Evolutionary conservation across 2,329 filamentous ascomycete genomes (phyloP).

Genomic region (Lachnellula subtilissima): DNA sequence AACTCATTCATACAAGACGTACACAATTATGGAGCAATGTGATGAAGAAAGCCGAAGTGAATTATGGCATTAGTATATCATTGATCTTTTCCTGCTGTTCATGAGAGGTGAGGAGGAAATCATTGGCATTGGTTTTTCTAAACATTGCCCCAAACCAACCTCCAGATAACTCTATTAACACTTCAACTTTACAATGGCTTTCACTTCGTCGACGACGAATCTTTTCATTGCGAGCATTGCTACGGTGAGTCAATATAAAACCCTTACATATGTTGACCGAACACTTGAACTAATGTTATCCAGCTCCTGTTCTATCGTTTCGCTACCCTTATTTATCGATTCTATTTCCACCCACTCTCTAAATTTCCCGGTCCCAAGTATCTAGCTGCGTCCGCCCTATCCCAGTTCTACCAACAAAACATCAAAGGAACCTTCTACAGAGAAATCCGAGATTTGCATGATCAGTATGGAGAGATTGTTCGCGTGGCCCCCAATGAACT

Average conservation of each 20-base stretch:
- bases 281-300: not conserved
- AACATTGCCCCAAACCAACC: not conserved
- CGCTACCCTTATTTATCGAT: not conserved
- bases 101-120: not conserved
- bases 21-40: too few species aligned
- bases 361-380: slow-evolving; percentile 29
- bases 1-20: too few species aligned
- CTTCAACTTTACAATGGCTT: not conserved
- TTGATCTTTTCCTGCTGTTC: too few species aligned
- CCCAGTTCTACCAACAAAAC: not conserved
- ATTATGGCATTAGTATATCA: too few species aligned
- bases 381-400: slow-evolving; percentile 4
- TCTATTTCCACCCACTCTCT: slow-evolving; percentile 26
- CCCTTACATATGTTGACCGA: not conserved
- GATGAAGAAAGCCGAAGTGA: too few species aligned
- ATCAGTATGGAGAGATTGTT: slow-evolving; percentile 6
- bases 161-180: not conserved
- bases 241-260: not conserved
- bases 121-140: not conserved
- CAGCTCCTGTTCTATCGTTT: not conserved
- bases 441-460: not conserved
- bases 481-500: slow-evolving; percentile 28
- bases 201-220: not conserved
- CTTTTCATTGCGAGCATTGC: not conserved
- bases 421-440: not conserved